Conservation (phyloP, 345 rosid species). For the Boechera divaricarpa region DNA sequence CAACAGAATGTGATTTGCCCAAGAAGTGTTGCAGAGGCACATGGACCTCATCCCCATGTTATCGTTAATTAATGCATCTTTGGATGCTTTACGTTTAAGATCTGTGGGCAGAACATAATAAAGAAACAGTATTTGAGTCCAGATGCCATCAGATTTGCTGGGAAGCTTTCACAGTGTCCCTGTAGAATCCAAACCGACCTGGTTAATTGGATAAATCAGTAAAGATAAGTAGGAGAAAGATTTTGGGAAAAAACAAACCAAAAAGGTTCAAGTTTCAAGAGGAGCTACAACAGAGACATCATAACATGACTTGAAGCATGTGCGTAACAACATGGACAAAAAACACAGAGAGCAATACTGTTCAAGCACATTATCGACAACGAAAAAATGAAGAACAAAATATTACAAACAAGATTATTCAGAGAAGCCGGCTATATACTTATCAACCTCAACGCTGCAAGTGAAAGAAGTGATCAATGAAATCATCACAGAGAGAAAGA, state of each 20-base stretch:
- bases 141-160: slow-evolving; percentile 24
- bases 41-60: slow-evolving; percentile 44
- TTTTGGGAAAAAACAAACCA: slow-evolving; percentile 7
- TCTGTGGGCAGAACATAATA: slow-evolving; percentile 33
- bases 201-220: slow-evolving; percentile 8
- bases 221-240: background rate
- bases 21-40: slow-evolving; percentile 36
- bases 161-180: background rate
- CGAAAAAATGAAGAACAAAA: too few relatives aligned
- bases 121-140: slow-evolving; percentile 14
- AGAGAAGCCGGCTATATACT: background rate
- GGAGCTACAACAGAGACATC: slow-evolving; percentile 29
- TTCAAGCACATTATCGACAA: background rate
- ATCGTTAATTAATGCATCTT: slow-evolving; percentile 40
- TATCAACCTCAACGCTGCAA: background rate
- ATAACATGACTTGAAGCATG: slow-evolving; percentile 40
- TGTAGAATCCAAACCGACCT: slow-evolving; percentile 24
- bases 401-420: background rate
- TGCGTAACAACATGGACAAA: slow-evolving; percentile 7
- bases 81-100: slow-evolving; percentile 30
- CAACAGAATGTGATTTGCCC: slow-evolving; percentile 10
- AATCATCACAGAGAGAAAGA: background rate
- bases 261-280: slow-evolving; percentile 41
- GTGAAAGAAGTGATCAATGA: background rate
- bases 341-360: background rate